These are phyloP conservation scores for Hyphopichia buzzinii DNA, from an alignment of 1,139 yeast species.

Conservation along the genomic window DNA sequence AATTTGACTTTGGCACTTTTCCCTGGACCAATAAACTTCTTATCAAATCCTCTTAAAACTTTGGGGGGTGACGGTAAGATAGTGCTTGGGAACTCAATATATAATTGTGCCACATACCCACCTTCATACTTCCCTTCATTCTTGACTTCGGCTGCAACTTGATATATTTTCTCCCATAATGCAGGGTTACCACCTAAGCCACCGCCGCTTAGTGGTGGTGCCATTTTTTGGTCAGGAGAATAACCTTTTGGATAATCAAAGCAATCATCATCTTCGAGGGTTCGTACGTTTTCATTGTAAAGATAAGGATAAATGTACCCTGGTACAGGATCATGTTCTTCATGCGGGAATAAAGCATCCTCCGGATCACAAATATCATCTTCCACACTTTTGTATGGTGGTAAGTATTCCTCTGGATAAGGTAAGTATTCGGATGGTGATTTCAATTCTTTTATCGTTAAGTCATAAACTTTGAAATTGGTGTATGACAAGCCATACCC, in stretches of 20 bases:
- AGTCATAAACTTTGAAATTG: constrained; percentile 39
- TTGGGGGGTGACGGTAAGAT: constrained; percentile 45
- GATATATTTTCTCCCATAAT: constrained; percentile 46
- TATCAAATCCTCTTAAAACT: constrained; percentile 59
- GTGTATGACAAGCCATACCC: constrained; percentile 63
- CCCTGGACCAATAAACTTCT: constrained; percentile 49
- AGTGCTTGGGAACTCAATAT: constrained; percentile 53
- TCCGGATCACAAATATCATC: constrained; percentile 56
- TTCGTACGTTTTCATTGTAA: constrained; percentile 43
- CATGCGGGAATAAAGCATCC: constrained; percentile 56
- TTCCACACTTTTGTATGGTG: constrained; percentile 36
- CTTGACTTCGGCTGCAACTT: constrained; percentile 46
- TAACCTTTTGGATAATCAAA: constrained; percentile 57
- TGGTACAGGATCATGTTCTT: constrained; percentile 51
- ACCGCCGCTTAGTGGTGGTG: constrained; percentile 54
- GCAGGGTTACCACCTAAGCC: constrained; percentile 54
- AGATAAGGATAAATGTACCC: constrained; percentile 53
- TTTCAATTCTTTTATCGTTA: constrained; percentile 38
- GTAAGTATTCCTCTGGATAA: constrained; percentile 47
- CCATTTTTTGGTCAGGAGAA: constrained; percentile 34
- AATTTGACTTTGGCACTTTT: constrained; percentile 38
- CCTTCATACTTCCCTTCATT: constrained; percentile 54
- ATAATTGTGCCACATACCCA: constrained; percentile 55
- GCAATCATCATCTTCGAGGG: constrained; percentile 35
- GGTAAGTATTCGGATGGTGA: constrained; percentile 51